Base-by-base conservation (phyloP, 345 rosid species). In the Carallia brachiata region DNA sequence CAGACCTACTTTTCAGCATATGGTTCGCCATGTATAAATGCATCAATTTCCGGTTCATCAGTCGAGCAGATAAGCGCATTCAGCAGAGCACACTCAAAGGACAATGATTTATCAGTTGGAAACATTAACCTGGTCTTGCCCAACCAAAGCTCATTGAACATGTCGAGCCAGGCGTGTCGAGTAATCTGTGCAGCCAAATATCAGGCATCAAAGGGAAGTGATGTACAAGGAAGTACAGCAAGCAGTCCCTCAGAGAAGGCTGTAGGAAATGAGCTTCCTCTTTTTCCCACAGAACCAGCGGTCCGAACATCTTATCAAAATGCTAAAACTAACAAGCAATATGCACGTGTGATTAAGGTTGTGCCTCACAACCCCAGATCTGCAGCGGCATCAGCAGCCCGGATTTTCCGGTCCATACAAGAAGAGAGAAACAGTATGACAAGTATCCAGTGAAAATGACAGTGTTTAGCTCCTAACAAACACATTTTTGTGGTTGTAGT, bases 221-320 rank as follows among this genome's bases (percentile, higher is more conserved):
- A 89, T 59, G 62, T 81, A 61, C 87, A 73, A 34, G 90, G 87
- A 73, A 88, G 96, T 71, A 83, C 93, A 7, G 89, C 85, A 7
- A 86, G 89, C 71, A 83, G 88, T 78, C 85, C 90, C 23, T 65
- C 78, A 30, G 87, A 78, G 68, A 84, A 82, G 72, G 64, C 66
- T 37, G 76, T 73, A 40, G 78, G 75, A 10, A 76, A 82, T 19
- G 84, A 77, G 4, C 96, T 89, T 27, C 84, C 86, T 50, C 90
- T 87, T 36, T 92, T 88, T 47, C 80, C 80, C 8, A 58, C 59
- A 9, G 80, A 77, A 63, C 80, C 80, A 55, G 57, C 73, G 30
- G 48, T 53, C 57, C 81, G 78, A 52, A 61, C 68, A 72, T 68
- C 73, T 10, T 70, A 77, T 72, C 76, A 44, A 65, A 65, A 17